These are phyloP conservation scores for Hyphopichia wangnamkhiaoensis DNA, from an alignment of 1,139 yeast genomes.

Conservation along the genomic window DNA sequence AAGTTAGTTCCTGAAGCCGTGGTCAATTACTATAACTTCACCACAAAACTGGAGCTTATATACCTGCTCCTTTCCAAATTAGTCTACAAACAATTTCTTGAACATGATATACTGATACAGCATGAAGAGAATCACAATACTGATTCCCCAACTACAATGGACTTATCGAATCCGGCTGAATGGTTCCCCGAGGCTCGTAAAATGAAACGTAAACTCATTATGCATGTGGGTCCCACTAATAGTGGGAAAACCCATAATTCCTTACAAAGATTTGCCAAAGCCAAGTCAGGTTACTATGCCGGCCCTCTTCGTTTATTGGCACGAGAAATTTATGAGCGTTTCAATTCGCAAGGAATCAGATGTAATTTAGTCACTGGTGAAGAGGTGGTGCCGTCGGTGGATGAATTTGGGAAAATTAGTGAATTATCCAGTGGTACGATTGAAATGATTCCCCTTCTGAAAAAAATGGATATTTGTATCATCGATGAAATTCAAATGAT, in stretches of 20 bases:
- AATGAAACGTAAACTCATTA: conserved; percentile 70
- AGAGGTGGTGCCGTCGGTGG: conserved; percentile 74
- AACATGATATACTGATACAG: conserved; percentile 4
- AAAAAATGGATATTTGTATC: conserved; percentile 80
- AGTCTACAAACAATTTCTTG: conserved; percentile 23
- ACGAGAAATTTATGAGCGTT: conserved; percentile 83
- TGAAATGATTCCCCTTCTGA: conserved; percentile 80
- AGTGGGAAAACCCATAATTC: conserved; percentile 95
- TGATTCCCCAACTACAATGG: conserved; percentile 25
- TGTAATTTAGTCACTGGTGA: conserved; percentile 95
- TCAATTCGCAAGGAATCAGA: conserved; percentile 60
- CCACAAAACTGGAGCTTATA: conserved; percentile 20
- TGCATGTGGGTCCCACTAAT: conserved; percentile 98
- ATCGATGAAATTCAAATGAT: conserved; percentile 98
- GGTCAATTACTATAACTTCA: conserved; percentile 16
- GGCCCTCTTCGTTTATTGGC: conserved; percentile 93
- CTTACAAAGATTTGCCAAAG: conserved; percentile 61
- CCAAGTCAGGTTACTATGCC: conserved; percentile 86
- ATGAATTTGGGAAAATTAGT: conserved; percentile 69
- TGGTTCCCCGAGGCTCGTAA: conserved; percentile 90
- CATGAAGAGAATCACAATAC: not conserved
- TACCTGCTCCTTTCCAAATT: conserved; percentile 22
- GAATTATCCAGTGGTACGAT: conserved; percentile 84
- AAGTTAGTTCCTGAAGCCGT: conserved; percentile 22
- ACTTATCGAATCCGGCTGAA: conserved; percentile 71